Conservation (phyloP, 768 basidiomycete genomes). For the Xerocomus potaroensis region DNA sequence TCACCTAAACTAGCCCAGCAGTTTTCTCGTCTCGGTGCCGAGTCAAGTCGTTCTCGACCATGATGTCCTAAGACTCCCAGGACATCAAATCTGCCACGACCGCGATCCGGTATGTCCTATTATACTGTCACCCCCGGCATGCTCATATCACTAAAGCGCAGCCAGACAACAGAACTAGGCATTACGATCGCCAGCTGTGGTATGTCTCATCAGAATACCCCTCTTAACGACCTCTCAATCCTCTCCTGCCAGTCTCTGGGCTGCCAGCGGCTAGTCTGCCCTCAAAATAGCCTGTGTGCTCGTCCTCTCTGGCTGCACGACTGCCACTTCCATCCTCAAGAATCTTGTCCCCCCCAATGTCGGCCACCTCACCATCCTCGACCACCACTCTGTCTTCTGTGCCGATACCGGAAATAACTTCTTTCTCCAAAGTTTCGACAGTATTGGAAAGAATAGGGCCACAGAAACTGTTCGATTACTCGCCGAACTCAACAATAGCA, state of each 20-base stretch:
- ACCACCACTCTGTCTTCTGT: slow-evolving; percentile 52
- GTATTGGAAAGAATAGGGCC: slow-evolving; percentile 77
- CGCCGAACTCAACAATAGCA: slow-evolving; percentile 83
- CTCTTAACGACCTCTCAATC: neutral
- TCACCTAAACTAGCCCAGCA: too few relatives aligned
- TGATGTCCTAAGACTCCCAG: slow-evolving; percentile 39
- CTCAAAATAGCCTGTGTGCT: slow-evolving; percentile 83
- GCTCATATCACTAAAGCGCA: slow-evolving; percentile 40
- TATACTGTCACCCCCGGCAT: neutral
- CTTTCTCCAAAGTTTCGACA: slow-evolving; percentile 75
- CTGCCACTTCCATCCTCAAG: slow-evolving; percentile 87
- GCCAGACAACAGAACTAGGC: slow-evolving; percentile 83
- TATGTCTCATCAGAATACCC: slow-evolving; percentile 33
- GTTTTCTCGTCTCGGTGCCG: too few relatives aligned
- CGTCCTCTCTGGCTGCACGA: slow-evolving; percentile 75
- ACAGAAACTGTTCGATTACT: slow-evolving; percentile 74
- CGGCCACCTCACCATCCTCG: slow-evolving; percentile 92
- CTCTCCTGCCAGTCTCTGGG: slow-evolving; percentile 69
- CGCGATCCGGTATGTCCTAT: slow-evolving; percentile 31
- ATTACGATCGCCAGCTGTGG: slow-evolving; percentile 96
- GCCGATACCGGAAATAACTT: slow-evolving; percentile 95
- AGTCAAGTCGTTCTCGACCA: slow-evolving; percentile 12
- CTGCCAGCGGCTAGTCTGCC: slow-evolving; percentile 83
- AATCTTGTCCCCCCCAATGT: slow-evolving; percentile 96
- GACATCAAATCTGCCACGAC: slow-evolving; percentile 45